Evolutionary conservation across 2,329 filamentous ascomycete genomes (phyloP).

Genomic region (Akanthomyces dipterigenus): DNA sequence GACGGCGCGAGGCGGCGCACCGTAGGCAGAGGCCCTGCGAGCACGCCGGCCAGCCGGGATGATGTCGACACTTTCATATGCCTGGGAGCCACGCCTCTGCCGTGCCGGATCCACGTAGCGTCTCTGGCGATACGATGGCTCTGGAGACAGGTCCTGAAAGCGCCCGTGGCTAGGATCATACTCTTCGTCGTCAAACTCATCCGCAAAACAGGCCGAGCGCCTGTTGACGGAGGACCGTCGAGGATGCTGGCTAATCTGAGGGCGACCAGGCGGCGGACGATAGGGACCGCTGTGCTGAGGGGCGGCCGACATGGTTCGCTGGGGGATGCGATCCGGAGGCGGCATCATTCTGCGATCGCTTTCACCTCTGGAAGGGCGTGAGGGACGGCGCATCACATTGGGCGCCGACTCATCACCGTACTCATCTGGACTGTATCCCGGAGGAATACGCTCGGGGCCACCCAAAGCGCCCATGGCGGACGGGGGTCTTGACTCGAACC

Average conservation of each 20-base stretch:
- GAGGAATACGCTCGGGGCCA: conserved; percentile 18
- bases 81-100: conserved; percentile 27
- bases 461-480: conserved; percentile 34
- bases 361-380: conserved; percentile 34
- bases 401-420: conserved; percentile 35
- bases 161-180: conserved; percentile 27
- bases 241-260: conserved; percentile 19
- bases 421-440: conserved; percentile 32
- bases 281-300: conserved; percentile 23
- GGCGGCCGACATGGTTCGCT: conserved; percentile 28
- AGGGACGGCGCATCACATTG: conserved; percentile 34
- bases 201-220: conserved; percentile 27
- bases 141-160: conserved; percentile 34
- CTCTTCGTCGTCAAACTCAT: conserved; percentile 33
- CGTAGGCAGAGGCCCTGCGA: conserved; percentile 36
- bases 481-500: conserved; percentile 30
- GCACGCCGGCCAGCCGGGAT: conserved; percentile 30
- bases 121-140: conserved; percentile 27
- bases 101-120: conserved; percentile 26
- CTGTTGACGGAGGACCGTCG: conserved; percentile 23
- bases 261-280: conserved; percentile 21
- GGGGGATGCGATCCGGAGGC: conserved; percentile 32
- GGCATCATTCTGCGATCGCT: conserved; percentile 44
- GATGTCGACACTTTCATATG: conserved; percentile 34
- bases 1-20: conserved; percentile 27